Base-by-base conservation (phyloP, 2,329 filamentous ascomycete genomes). In the Aspergillus sp. region DNA sequence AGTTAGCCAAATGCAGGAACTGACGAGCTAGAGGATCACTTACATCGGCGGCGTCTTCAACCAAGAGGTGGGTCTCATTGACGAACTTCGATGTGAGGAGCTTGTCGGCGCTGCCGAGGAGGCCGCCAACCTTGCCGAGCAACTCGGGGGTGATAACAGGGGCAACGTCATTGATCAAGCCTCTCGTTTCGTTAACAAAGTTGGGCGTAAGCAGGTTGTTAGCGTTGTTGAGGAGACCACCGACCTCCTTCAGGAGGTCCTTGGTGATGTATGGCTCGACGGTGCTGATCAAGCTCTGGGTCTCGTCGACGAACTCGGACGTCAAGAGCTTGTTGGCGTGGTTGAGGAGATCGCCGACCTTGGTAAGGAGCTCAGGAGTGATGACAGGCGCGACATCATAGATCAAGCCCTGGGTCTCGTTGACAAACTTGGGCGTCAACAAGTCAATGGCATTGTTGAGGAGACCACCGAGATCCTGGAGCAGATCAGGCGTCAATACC, bases 41-140 rank as follows among this genome's bases (percentile, higher is more conserved):
- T 47, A 55, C 51, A 35, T 53, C 47, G 11, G 52, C 48, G 38
- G 44, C 45, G 37, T 50, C 45, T 33, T 53, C 49, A 29, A 55
- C 44, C 29, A 51, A 29, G 26, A 24, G 27, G 12, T 38, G 37
- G 16, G 36, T 43, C 20, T 37, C 20, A 22, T 37, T 8, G n/a
- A 40, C 26, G 15, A 37, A 34, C 26, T 53, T 40, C 42, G 47
- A 33, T 29, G 50, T 33, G 47, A 53, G 47, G 13, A 52, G 45
- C 8, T 13, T 28, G 15, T 36, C 34, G 29, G 38, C 38, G 8
- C 37, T 41, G 15, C 26, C 26, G 13, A 41, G 22, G 6, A 43
- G 31, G 22, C 17, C 30, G 24, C 26, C 17, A 28, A 41, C 36
- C 10, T 36, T 22, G 13, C 22, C 31, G 12, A 36, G 28, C 16